Evolutionary conservation across 257 asterid species (phyloP).

Genomic region (Solanum paucissectum): DNA sequence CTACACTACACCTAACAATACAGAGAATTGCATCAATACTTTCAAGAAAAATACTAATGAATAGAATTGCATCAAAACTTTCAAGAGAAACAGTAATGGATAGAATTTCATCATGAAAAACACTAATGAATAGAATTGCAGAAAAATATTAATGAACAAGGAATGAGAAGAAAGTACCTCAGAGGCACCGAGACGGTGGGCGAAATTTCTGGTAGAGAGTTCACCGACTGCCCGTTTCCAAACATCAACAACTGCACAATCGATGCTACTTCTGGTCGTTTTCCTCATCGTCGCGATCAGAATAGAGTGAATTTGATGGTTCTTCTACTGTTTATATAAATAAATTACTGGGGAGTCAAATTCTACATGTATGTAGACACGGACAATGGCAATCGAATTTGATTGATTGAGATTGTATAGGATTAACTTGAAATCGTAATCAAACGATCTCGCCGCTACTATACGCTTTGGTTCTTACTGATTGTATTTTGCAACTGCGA

Average conservation of each 20-base stretch:
- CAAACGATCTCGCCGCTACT: neutral
- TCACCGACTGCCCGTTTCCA: constrained; percentile 78
- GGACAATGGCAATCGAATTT: neutral
- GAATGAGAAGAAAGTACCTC: constrained; percentile 30
- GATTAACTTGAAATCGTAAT: neutral
- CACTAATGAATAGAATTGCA: too few species aligned
- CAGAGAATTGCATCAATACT: too few species aligned
- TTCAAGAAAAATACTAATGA: neutral
- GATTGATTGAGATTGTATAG: neutral
- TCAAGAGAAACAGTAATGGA: neutral
- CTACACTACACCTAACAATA: neutral
- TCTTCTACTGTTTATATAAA: neutral
- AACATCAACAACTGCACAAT: constrained; percentile 50
- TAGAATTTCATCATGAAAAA: neutral
- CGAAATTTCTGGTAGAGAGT: constrained; percentile 55
- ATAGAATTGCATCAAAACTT: too few species aligned
- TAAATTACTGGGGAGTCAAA: neutral
- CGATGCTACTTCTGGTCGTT: constrained; percentile 29
- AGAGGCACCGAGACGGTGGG: constrained; percentile 60
- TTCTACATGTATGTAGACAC: neutral
- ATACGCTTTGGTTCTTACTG: neutral
- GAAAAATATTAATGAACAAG: neutral
- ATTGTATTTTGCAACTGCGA: neutral
- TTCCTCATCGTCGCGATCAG: constrained; percentile 9
- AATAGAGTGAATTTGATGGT: neutral